These are phyloP conservation scores for Canavalia gladiata DNA, from an alignment of 306 rosid genomes.

Conservation along the genomic window DNA sequence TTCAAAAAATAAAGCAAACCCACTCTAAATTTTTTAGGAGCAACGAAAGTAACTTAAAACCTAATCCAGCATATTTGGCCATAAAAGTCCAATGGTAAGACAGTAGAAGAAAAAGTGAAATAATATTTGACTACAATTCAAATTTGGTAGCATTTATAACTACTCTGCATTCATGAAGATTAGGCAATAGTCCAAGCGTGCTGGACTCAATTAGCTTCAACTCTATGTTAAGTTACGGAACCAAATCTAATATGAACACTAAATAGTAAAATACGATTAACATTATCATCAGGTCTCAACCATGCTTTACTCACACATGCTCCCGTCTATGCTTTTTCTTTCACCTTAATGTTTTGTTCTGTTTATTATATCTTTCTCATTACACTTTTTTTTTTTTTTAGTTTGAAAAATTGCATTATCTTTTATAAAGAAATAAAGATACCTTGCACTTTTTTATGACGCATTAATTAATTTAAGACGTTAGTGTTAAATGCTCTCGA, in stretches of 20 bases:
- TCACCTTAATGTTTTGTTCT: background rate
- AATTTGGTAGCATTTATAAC: constrained; percentile 32
- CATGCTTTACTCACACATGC: too few relatives aligned
- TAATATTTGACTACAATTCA: constrained; percentile 25
- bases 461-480: too few relatives aligned
- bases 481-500: too few relatives aligned
- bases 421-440: background rate
- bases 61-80: constrained; percentile 31
- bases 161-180: constrained; percentile 3
- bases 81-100: constrained; percentile 1
- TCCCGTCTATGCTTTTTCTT: background rate
- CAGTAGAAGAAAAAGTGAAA: constrained; percentile 17
- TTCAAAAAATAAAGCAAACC: too few relatives aligned
- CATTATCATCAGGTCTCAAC: background rate
- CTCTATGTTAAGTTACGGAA: background rate
- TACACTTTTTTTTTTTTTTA: background rate
- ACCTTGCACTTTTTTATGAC: background rate
- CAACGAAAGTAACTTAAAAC: background rate
- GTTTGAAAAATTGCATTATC: too few relatives aligned
- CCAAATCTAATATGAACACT: background rate
- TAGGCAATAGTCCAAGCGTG: constrained; percentile 35
- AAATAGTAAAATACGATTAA: background rate
- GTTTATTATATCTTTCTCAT: background rate
- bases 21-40: too few relatives aligned
- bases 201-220: constrained; percentile 26